Percentiles rank a stretch among this genome's conserved stretches.
Evolutionary conservation across 805 yeast genomes (phyloP).

Genomic region (Barnettozyma californica): DNA sequence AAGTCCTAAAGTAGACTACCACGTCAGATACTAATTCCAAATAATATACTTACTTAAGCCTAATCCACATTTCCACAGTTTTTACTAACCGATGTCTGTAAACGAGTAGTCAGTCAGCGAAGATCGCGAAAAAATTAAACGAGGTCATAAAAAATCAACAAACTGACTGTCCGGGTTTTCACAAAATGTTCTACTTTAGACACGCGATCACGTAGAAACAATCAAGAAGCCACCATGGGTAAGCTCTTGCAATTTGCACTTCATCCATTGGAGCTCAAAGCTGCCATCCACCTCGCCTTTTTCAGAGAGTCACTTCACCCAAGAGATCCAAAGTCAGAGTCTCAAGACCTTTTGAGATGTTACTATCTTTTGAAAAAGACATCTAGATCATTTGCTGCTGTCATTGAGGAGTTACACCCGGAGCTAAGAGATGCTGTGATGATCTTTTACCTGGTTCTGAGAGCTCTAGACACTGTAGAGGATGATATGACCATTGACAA

Average conservation of each 20-base stretch:
- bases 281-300: constrained; percentile 55
- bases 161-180: not conserved
- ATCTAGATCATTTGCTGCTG: constrained; percentile 92
- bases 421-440: constrained; percentile 76
- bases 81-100: no score
- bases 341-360: constrained; percentile 53
- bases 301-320: constrained; percentile 37
- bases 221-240: constrained; percentile 39
- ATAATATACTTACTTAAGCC: no score
- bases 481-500: constrained; percentile 89
- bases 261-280: constrained; percentile 69
- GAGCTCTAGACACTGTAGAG: constrained; percentile 94
- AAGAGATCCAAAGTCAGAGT: constrained; percentile 29
- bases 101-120: no score
- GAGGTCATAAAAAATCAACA: not conserved
- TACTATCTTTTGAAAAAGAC: constrained; percentile 61
- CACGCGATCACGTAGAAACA: not conserved
- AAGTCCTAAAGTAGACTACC: no score
- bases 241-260: constrained; percentile 50
- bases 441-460: constrained; percentile 78
- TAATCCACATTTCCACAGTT: no score
- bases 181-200: not conserved
- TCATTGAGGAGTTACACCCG: constrained; percentile 85
- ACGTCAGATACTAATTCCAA: no score
- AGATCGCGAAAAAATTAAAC: no score